phyloP scores from a whole-genome alignment of 2,329 filamentous ascomycete genomes.

The Pseudogymnoascus sp. region DNA sequence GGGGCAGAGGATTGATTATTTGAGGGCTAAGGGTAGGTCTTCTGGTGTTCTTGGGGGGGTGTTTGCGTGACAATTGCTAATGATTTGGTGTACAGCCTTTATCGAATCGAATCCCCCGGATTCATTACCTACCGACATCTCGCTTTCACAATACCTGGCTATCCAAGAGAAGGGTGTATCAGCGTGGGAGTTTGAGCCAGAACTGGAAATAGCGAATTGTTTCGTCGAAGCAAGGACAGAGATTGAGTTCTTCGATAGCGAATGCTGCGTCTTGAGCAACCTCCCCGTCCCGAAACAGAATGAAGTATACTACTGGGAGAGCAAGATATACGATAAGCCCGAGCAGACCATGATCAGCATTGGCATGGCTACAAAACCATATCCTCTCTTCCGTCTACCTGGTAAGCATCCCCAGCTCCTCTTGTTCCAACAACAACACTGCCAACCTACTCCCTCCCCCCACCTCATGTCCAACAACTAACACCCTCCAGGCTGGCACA shows the following conservation, averaged over 20 bases:
- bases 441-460: neutral
- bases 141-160: constrained; percentile 89
- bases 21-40: constrained; percentile 80
- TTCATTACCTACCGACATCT: constrained; percentile 92
- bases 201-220: constrained; percentile 96
- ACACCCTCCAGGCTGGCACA: constrained; percentile 64
- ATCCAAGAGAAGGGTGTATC: constrained; percentile 99
- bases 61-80: neutral
- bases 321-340: constrained; percentile 96
- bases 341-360: constrained; percentile 81
- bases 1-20: constrained; percentile 77
- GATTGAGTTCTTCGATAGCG: constrained; percentile 97
- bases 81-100: constrained; percentile 54
- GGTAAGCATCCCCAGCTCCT: constrained; percentile 46
- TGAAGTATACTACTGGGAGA: constrained; percentile 99
- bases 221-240: constrained; percentile 95
- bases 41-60: neutral
- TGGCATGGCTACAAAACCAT: constrained; percentile 93
- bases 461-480: constrained; percentile 10
- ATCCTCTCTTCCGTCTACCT: constrained; percentile 86
- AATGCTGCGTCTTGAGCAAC: constrained; percentile 86
- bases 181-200: constrained; percentile 99
- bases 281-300: constrained; percentile 96
- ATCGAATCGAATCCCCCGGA: constrained; percentile 91
- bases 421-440: neutral